Base-by-base conservation (phyloP, 176 grass and related monocot species). In the Bonia amplexicaulis region DNA sequence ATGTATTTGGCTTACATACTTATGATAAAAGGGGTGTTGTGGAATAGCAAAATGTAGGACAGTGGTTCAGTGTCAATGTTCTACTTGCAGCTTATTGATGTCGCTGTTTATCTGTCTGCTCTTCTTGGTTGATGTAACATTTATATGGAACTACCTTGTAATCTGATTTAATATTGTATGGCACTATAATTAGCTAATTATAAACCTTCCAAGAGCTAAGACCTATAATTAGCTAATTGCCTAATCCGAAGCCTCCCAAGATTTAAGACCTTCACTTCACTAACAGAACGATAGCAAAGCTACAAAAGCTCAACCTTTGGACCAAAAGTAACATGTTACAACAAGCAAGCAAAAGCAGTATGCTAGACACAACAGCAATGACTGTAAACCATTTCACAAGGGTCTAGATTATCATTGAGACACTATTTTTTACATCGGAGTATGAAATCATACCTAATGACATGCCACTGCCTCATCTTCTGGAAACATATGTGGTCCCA, bases 391-490 rank as follows among this genome's bases (percentile, higher is more conserved):
- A 54, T 57, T 58, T 57, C 46, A 59, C 41, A 62, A 52, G 8
- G 31, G 33, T 40, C 33, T 51, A 64, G 8, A 54, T 58, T 16
- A 27, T 71, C 6, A 26, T n/a, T 3, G n/a, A 27, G 29, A 71
- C 13, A 71, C 13, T 58, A 74, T 25, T 47, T 51, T 58, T 41
- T 33, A 65, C 69, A 85, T 42, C 48, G n/a, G 10, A 29, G 64
- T 41, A 57, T 49, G 42, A 49, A 16, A 84, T 49, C 27, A 37
- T 87, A 91, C 89, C 84, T 45, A 67, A 25, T 70, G 20, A 80
- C 52, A 80, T 69, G 59, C 45, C 54, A n/a, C 53, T 83, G 80
- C 48, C 73, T 83, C 70, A 94, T 94, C 85, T 88, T 90, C 87
- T 92, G 16, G 93, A 92, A 80, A 68, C 72, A 75, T 86, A 86